These are phyloP conservation scores for Ilyonectria destructans DNA, from an alignment of 2,329 filamentous ascomycete genomes.

Conservation along the genomic window DNA sequence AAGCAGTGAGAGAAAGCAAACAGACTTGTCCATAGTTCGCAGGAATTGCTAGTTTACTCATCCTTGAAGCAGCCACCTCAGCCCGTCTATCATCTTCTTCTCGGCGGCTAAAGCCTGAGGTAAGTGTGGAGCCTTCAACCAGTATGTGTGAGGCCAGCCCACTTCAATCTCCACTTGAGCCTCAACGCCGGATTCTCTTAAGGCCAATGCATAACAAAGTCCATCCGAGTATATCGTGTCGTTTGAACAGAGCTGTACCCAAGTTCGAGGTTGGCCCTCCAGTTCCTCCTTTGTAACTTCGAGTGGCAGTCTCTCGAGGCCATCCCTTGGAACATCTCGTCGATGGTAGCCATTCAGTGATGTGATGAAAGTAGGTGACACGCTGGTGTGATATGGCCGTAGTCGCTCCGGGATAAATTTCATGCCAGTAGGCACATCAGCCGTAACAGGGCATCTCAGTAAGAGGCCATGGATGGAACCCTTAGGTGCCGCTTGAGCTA, in stretches of 20 bases:
- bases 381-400: constrained; percentile 58
- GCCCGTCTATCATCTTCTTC: constrained; percentile 59
- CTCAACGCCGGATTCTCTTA: constrained; percentile 58
- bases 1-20: no score
- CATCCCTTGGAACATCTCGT: constrained; percentile 57
- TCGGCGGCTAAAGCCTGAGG: constrained; percentile 60
- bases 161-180: constrained; percentile 60
- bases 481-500: constrained; percentile 54
- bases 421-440: constrained; percentile 58
- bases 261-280: constrained; percentile 58
- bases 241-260: constrained; percentile 67
- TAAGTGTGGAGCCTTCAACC: constrained; percentile 63
- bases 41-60: no score
- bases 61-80: constrained; percentile 57
- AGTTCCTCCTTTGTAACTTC: constrained; percentile 55
- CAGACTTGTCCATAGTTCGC: no score
- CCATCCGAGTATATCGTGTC: constrained; percentile 69
- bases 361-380: constrained; percentile 57
- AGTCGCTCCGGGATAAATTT: constrained; percentile 57
- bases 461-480: constrained; percentile 58
- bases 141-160: constrained; percentile 70
- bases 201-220: constrained; percentile 63
- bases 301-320: constrained; percentile 59
- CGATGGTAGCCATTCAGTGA: constrained; percentile 53
- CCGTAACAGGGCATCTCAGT: constrained; percentile 65